Evolutionary conservation across 305 asterid species (phyloP), one percentile per base, ranked within the genome.

Genomic region (Fraxinus xanthoxyloides): DNA sequence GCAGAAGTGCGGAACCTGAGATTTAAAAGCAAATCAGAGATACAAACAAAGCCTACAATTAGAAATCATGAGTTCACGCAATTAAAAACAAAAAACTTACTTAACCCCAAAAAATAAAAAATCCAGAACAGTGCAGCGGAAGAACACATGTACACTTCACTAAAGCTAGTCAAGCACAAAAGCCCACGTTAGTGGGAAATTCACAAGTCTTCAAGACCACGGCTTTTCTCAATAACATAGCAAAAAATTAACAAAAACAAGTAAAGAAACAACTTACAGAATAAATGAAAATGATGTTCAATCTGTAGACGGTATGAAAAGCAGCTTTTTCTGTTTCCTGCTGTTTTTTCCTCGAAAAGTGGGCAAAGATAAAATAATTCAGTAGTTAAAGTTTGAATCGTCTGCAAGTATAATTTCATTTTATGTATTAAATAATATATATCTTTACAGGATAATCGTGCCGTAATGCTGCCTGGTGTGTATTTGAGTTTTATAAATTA

Each of bases 101-200:
- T 51, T 51, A 17, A 51, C 24, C 63, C 7, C 21, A 65, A 77
- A 77, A 51, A 51, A 51, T 17, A 51, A 17, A 75, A 12, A 77
- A 61, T 23, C 56, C 10, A 21, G 26, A 21, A 69, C 28, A 69
- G 46, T 81, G 72, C 6, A 26, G 51, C 3, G 32, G 2, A 21
- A 48, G 51, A 75, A 75, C 34, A 32, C 32, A 28, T 17, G 23
- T 32, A 80, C 77, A 81, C 51, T 72, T 35, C 79, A 82, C 12
- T 84, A 88, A 89, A 87, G 92, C 74, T 59, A 74, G 90, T 85
- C 93, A 85, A 89, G 88, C 93, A 86, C 89, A 85, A 84, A 84
- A 77, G 81, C 90, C 94, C 80, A 89, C 67, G 56, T 81, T 36
- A 51, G 84, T 67, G 86, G 85, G 82, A 65, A 84, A 86, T 82